phyloP scores from a whole-genome alignment of 305 asterid species.

The Solanum chacoense region DNA sequence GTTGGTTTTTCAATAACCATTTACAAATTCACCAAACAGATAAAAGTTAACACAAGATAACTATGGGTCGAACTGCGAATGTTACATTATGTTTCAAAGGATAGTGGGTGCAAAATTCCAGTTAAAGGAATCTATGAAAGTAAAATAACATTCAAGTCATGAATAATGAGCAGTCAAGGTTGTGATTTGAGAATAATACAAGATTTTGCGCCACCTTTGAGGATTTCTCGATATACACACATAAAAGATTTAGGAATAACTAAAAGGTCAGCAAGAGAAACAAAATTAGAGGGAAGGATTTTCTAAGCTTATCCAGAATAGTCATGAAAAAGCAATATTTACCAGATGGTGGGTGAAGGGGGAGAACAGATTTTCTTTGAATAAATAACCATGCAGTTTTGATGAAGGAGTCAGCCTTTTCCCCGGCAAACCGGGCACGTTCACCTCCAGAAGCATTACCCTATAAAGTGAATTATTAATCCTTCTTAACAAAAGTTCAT shows the following conservation, averaged over 20 bases:
- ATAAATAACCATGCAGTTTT: conserved; percentile 59
- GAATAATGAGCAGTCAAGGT: not conserved
- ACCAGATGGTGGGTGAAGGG: conserved; percentile 61
- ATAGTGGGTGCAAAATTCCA: not conserved
- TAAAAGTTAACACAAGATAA: not conserved
- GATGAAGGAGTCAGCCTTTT: conserved; percentile 52
- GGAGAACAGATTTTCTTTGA: conserved; percentile 55
- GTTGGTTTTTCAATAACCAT: not conserved
- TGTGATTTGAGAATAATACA: not conserved
- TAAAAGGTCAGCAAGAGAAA: not conserved
- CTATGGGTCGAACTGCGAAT: not conserved
- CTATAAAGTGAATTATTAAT: conserved; percentile 22
- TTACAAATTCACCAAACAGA: not conserved
- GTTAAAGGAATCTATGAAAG: not conserved
- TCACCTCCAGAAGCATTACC: conserved; percentile 98
- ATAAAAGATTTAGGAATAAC: not conserved
- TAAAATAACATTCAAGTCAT: not conserved
- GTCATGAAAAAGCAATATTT: not conserved
- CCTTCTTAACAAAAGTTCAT: not conserved
- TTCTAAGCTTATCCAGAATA: not conserved
- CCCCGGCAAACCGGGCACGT: conserved; percentile 66
- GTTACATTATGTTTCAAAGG: not conserved
- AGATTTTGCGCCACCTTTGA: not conserved
- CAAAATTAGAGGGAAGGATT: not conserved
- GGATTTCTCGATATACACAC: not conserved